phyloP scores from a whole-genome alignment of 2,329 filamentous ascomycete genomes.

The Colletotrichum theobromicola region DNA sequence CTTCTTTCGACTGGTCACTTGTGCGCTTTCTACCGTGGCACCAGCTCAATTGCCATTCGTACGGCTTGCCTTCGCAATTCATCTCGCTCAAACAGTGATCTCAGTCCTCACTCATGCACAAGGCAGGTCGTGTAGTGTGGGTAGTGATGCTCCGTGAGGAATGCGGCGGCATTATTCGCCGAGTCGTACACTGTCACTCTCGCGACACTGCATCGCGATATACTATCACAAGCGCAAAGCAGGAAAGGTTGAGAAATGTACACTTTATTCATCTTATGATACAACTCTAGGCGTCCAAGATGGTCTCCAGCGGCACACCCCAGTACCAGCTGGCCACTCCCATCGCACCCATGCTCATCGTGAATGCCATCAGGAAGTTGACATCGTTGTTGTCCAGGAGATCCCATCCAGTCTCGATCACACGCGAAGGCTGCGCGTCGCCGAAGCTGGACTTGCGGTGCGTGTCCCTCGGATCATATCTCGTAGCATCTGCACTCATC shows the following conservation, averaged over 20 bases:
- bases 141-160: neutral
- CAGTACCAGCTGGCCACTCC: conserved; percentile 65
- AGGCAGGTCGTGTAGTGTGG: neutral
- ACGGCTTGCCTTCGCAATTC: neutral
- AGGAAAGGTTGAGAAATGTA: neutral
- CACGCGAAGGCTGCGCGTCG: conserved; percentile 63
- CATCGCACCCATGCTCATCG: conserved; percentile 83
- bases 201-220: neutral
- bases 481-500: conserved; percentile 39
- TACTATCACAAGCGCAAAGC: neutral
- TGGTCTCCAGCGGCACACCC: conserved; percentile 55
- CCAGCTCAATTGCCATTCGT: neutral
- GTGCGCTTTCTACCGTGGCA: neutral
- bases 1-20: neutral
- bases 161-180: neutral
- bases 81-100: neutral
- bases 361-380: conserved; percentile 87
- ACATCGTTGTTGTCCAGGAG: conserved; percentile 94
- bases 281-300: conserved; percentile 28
- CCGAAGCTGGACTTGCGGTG: conserved; percentile 58
- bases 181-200: neutral
- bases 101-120: neutral
- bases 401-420: conserved; percentile 71
- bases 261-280: neutral
- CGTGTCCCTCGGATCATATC: conserved; percentile 56